Evolutionary conservation across 768 basidiomycete genomes (phyloP).

Genomic region (Lentinula aciculospora): DNA sequence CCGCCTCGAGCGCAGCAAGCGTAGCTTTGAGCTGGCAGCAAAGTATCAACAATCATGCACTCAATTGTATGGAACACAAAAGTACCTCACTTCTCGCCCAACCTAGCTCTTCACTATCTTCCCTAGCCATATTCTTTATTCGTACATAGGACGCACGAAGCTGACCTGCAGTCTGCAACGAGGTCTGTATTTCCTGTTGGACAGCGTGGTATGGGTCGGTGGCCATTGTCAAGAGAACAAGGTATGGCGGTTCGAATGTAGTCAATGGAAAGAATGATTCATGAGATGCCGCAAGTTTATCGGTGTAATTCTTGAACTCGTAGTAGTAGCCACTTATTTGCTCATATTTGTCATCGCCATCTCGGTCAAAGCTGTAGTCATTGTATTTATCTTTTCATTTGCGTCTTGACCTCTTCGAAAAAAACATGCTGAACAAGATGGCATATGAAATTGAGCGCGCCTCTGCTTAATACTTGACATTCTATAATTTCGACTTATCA

Average conservation of each 20-base stretch:
- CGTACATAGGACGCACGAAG: conserved; percentile 72
- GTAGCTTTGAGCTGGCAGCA: conserved; percentile 64
- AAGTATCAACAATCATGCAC: not conserved
- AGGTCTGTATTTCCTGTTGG: conserved; percentile 74
- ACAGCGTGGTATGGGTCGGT: conserved; percentile 86
- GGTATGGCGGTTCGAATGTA: not conserved
- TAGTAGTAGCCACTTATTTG: not conserved
- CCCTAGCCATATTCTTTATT: conserved; percentile 67
- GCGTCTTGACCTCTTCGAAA: too few species aligned
- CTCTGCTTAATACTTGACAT: too few species aligned
- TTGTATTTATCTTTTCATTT: not conserved
- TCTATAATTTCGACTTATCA: not conserved
- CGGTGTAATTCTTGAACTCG: too few species aligned
- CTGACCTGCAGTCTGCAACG: conserved; percentile 65
- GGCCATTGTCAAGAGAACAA: conserved; percentile 37
- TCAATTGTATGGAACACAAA: conserved; percentile 3
- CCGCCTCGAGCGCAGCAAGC: conserved; percentile 73
- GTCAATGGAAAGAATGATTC: not conserved
- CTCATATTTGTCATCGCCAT: not conserved
- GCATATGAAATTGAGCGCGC: too few species aligned
- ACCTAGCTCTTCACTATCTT: conserved; percentile 73
- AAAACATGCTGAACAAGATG: too few species aligned
- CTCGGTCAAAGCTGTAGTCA: not conserved
- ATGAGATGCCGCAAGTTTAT: too few species aligned
- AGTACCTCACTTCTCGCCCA: conserved; percentile 76